Evolutionary conservation across 208 protist genomes (phyloP).

Genomic region (Trypanosoma platydactyli): DNA sequence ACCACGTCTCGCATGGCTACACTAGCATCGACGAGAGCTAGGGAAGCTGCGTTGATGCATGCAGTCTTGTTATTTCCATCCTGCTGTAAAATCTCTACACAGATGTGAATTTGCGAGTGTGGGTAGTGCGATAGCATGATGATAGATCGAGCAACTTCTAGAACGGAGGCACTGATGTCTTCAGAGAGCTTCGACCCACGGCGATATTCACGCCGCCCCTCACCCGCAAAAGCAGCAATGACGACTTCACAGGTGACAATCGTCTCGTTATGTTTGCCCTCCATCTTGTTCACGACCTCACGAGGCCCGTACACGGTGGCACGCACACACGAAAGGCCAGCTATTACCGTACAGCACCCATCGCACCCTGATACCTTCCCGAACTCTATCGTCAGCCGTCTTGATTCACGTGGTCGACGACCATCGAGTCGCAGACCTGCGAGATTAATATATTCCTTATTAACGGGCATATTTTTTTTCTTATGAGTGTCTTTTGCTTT

Average conservation of each 20-base stretch:
- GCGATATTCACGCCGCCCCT: constrained; percentile 62
- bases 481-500: too few species aligned
- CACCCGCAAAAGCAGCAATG: constrained; percentile 77
- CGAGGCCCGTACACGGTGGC: constrained; percentile 73
- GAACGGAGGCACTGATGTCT: constrained; percentile 72
- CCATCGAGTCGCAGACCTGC: constrained; percentile 82
- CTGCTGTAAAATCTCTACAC: constrained; percentile 73
- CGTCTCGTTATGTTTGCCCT: constrained; percentile 61
- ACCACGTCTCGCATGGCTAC: constrained; percentile 84
- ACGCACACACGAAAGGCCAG: constrained; percentile 63
- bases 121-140: constrained; percentile 84
- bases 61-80: constrained; percentile 84
- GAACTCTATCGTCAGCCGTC: constrained; percentile 65
- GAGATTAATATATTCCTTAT: constrained; percentile 82
- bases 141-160: constrained; percentile 73
- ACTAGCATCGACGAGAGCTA: constrained; percentile 82
- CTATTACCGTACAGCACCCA: constrained; percentile 69
- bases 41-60: constrained; percentile 86
- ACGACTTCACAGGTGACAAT: constrained; percentile 81
- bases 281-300: constrained; percentile 53
- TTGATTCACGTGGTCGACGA: constrained; percentile 65
- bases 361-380: constrained; percentile 61
- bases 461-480: constrained; percentile 35
- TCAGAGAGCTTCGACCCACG: constrained; percentile 57
- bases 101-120: constrained; percentile 87